A percentile compares a stretch with the other conserved stretches of the same genome.
These are phyloP conservation scores for Dunaliella sp. DNA, from an alignment of 139 green algal species.

Conservation along the genomic window DNA sequence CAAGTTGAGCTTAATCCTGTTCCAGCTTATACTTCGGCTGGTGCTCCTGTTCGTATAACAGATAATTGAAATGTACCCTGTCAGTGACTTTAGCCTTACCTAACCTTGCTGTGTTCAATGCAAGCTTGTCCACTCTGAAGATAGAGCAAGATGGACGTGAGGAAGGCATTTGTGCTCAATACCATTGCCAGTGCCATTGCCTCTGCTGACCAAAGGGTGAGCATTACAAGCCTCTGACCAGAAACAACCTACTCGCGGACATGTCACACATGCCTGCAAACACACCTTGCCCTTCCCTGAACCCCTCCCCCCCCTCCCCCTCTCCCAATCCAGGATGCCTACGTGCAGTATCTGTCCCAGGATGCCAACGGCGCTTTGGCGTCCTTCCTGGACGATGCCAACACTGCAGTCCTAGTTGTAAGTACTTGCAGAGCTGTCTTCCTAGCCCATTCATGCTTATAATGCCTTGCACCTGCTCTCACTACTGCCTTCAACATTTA, in stretches of 20 bases:
- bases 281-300: too few relatives aligned
- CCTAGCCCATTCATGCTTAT: background rate
- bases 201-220: slow-evolving; percentile 33
- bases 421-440: background rate
- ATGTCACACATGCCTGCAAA: background rate
- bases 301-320: too few relatives aligned
- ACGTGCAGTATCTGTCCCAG: slow-evolving; percentile 41
- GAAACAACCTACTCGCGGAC: background rate
- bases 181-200: slow-evolving; percentile 40
- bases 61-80: too few relatives aligned
- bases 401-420: slow-evolving; percentile 9
- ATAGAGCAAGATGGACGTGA: slow-evolving; percentile 20
- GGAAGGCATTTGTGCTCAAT: slow-evolving; percentile 46
- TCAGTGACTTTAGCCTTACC: too few relatives aligned
- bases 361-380: slow-evolving; percentile 51
- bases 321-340: slow-evolving; percentile 51
- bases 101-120: too few relatives aligned
- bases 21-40: too few relatives aligned
- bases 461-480: background rate
- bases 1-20: too few relatives aligned
- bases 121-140: too few relatives aligned
- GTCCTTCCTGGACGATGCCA: slow-evolving; percentile 56
- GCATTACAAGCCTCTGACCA: background rate
- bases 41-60: too few relatives aligned
- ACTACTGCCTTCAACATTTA: background rate